Base-by-base conservation (phyloP, 1,139 yeast genomes). In the Spathaspora jeffriesii region DNA sequence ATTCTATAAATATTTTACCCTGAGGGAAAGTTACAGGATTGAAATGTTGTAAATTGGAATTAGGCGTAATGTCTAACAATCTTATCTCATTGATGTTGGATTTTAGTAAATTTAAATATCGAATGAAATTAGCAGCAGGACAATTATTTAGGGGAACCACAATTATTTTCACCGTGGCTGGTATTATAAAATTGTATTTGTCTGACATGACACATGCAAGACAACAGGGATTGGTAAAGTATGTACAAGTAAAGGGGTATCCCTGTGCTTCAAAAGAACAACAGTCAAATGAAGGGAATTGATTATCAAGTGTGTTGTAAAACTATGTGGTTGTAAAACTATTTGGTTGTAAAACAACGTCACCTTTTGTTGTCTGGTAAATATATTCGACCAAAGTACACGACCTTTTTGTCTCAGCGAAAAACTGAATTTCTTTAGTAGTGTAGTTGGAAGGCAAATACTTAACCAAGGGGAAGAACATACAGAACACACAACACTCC, bases 1-100 rank as follows among this genome's bases (percentile, higher is more conserved):
- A 82, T 48, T 85, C 85, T 56, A 79, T 86, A 14, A 82, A 62
- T 1, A 89, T 66, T 45, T 85, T 70, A 0, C 98, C 98, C 44
- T 78, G 77, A 1, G 97, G 97, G 58, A 81, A 88, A 0, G 86
- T 84, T 58, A 85, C 95, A 1, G 98, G 97, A 56, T 88, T 88
- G 70, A 91, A 91, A 71, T 64, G 58, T 42, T 62, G 69, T 42
- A 82, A 68, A 15, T 84, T 73, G 17, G 79, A 73, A 45, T 79
- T 81, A 5, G 92, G 88, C 1, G 88, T 73, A 8, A 92, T 78
- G 60, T 91, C 97, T 21, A 86, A 77, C 40, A 91, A 70, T 50
- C 96, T 67, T 21, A 90, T 82, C 55, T 88, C 93, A 44, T 73
- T 49, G 17, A 56, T 67, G 13, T 80, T 77, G n/a, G 72, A 62